Percentiles rank a stretch among this genome's conserved stretches.
Evolutionary conservation across 1,139 yeast genomes (phyloP).

Genomic region (Kodamaea derodonti): DNA sequence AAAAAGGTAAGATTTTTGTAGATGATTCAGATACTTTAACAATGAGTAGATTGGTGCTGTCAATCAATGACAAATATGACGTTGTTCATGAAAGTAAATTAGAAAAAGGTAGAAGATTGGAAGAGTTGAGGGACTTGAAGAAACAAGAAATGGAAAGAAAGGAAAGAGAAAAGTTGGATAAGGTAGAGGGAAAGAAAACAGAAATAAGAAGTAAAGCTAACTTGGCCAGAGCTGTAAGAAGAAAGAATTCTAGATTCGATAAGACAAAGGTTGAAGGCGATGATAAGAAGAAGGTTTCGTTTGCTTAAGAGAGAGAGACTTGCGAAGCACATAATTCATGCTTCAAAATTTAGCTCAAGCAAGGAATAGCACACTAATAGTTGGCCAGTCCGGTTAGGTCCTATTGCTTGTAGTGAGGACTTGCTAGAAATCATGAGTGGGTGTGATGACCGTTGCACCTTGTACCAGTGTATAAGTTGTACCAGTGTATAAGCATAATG

Average conservation of each 20-base stretch:
- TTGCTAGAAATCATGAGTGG: too few species aligned
- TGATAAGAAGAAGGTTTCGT: conserved; percentile 37
- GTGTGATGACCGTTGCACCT: too few species aligned
- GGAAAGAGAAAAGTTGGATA: conserved; percentile 65
- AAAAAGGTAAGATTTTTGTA: conserved; percentile 89
- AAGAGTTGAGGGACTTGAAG: conserved; percentile 83
- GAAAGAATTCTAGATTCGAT: conserved; percentile 60
- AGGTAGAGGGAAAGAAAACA: conserved; percentile 71
- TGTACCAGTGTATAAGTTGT: too few species aligned
- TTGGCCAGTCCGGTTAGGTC: too few species aligned
- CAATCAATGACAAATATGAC: conserved; percentile 81
- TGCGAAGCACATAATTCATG: conserved; percentile 1
- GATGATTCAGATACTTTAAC: conserved; percentile 66
- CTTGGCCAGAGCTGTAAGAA: conserved; percentile 62
- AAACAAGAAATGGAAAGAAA: conserved; percentile 82
- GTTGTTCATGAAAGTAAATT: conserved; percentile 82
- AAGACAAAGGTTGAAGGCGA: conserved; percentile 32
- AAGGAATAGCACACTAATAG: too few species aligned
- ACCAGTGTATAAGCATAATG: too few species aligned
- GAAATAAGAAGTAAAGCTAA: conserved; percentile 72
- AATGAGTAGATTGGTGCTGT: conserved; percentile 64
- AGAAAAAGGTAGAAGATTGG: conserved; percentile 84
- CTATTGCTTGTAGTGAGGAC: too few species aligned
- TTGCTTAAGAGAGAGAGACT: conserved; percentile 29
- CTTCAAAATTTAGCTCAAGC: too few species aligned